Conservation (phyloP, 2,329 filamentous ascomycete genomes). For the Sphaerulina vaccinii region DNA sequence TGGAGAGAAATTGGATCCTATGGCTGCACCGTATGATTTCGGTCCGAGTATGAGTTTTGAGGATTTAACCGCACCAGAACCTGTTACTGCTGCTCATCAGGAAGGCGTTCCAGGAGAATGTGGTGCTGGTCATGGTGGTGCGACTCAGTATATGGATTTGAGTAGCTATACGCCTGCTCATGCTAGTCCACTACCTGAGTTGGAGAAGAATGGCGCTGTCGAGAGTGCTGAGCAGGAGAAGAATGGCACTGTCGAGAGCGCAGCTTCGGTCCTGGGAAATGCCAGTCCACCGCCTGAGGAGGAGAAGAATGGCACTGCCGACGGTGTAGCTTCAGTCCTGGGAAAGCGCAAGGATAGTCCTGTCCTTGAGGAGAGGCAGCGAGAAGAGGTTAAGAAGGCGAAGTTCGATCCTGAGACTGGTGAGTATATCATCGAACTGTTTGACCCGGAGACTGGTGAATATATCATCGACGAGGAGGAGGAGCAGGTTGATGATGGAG, state of each 20-base stretch:
- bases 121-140: too few species aligned
- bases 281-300: background rate
- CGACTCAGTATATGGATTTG: background rate
- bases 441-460: background rate
- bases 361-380: background rate
- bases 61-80: background rate
- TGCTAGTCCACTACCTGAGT: background rate
- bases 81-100: too few species aligned
- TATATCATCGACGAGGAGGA: background rate
- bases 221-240: too few species aligned
- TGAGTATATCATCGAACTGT: constrained; percentile 1
- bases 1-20: constrained; percentile 12
- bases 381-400: constrained; percentile 10
- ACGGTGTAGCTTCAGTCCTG: constrained; percentile 11
- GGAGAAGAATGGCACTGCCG: too few species aligned
- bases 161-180: background rate
- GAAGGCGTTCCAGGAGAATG: too few species aligned
- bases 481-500: background rate
- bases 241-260: too few species aligned
- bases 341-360: constrained; percentile 26
- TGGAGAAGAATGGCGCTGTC: too few species aligned
- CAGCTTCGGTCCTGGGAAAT: background rate
- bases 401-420: constrained; percentile 3
- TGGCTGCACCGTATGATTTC: constrained; percentile 15
- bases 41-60: background rate